Percentiles rank a stretch among this genome's conserved stretches.
These are phyloP conservation scores for Globisporangium nagaii DNA, from an alignment of 352 stramenopile species.

Conservation along the genomic window DNA sequence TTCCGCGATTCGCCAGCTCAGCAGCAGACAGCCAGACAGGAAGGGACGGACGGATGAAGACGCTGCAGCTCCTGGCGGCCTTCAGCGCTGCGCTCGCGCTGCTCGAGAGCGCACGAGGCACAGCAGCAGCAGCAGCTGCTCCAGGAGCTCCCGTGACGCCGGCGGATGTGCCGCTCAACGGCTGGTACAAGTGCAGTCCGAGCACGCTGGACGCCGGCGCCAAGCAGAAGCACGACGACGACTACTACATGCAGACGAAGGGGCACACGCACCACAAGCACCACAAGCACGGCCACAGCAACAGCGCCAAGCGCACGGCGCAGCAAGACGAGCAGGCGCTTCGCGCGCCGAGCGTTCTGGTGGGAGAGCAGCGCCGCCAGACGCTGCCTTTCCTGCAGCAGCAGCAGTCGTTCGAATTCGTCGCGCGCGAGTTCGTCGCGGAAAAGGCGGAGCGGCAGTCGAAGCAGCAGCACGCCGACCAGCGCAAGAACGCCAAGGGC, in stretches of 20 bases:
- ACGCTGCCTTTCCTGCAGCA: constrained; percentile 18
- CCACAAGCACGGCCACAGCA: not conserved
- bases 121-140: not conserved
- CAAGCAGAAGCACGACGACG: constrained; percentile 6
- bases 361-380: constrained; percentile 9
- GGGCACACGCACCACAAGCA: constrained; percentile 2
- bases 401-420: constrained; percentile 16
- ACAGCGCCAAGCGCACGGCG: not conserved
- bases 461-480: not conserved
- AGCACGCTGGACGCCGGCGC: constrained; percentile 15
- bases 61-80: constrained; percentile 2
- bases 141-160: constrained; percentile 2
- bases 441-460: not conserved
- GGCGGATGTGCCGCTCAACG: constrained; percentile 19
- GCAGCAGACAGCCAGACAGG: not conserved
- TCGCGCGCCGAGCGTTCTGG: constrained; percentile 1
- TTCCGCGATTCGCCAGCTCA: constrained; percentile 3
- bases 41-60: constrained; percentile 6
- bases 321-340: not conserved
- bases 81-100: not conserved
- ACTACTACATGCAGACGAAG: constrained; percentile 22
- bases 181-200: constrained; percentile 26
- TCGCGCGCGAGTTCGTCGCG: not conserved
- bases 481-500: not conserved
- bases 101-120: not conserved